Percentiles rank a stretch among this genome's conserved stretches.
Evolutionary conservation across 2,329 filamentous ascomycete genomes (phyloP).

Genomic region (Metarhizium guizhouense): DNA sequence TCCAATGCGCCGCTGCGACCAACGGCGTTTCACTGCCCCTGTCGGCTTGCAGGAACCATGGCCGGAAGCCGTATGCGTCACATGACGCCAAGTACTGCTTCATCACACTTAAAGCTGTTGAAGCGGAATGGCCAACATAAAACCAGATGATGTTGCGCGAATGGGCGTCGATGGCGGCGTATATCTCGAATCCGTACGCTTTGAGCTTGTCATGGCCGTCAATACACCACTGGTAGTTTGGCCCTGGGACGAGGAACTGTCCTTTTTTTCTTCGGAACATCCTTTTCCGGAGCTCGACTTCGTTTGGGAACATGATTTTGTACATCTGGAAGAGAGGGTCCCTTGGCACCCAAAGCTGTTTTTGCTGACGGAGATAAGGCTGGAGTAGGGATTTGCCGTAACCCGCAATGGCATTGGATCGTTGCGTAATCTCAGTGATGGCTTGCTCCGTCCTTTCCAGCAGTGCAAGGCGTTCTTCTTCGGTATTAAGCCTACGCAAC

Average conservation of each 20-base stretch:
- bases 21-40: neutral
- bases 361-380: too few species aligned
- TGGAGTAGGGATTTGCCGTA: too few species aligned
- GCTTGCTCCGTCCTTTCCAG: too few species aligned
- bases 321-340: too few species aligned
- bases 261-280: too few species aligned
- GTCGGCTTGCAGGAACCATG: neutral
- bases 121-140: conserved; percentile 3
- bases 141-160: conserved; percentile 9
- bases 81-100: conserved; percentile 4
- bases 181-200: conserved; percentile 7
- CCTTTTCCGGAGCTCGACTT: too few species aligned
- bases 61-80: neutral
- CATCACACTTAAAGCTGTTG: conserved; percentile 2
- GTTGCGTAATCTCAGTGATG: too few species aligned
- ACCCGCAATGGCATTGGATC: too few species aligned
- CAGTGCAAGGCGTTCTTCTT: too few species aligned
- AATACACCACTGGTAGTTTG: conserved; percentile 8
- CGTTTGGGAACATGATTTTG: too few species aligned
- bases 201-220: conserved; percentile 7
- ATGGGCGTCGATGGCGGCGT: conserved; percentile 6
- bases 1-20: neutral
- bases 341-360: too few species aligned
- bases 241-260: conserved; percentile 4
- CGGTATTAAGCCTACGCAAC: too few species aligned